phyloP scores from a whole-genome alignment of 805 yeast genomes.

The Saccharomycopsis olivae region DNA sequence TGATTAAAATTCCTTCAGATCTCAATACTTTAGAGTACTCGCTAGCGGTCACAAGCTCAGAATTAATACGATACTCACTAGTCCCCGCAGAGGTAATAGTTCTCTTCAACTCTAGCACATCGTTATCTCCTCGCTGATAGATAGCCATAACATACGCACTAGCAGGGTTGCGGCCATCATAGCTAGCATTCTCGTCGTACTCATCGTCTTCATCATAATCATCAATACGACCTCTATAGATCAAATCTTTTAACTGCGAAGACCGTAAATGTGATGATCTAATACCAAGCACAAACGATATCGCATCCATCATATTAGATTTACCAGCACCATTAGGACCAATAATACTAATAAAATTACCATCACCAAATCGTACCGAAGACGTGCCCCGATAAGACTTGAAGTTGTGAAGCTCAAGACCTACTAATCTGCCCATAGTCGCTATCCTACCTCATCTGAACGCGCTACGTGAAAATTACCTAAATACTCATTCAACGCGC shows the following conservation, averaged over 20 bases:
- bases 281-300: slow-evolving; percentile 87
- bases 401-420: slow-evolving; percentile 75
- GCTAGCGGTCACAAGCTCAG: slow-evolving; percentile 44
- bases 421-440: slow-evolving; percentile 74
- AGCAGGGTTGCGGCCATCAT: slow-evolving; percentile 29
- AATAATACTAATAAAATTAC: slow-evolving; percentile 78
- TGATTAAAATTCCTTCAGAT: slow-evolving; percentile 70
- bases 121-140: slow-evolving; percentile 53
- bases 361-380: slow-evolving; percentile 70
- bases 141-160: slow-evolving; percentile 70
- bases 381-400: slow-evolving; percentile 80
- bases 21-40: slow-evolving; percentile 61
- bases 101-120: slow-evolving; percentile 51
- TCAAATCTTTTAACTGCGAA: slow-evolving; percentile 57
- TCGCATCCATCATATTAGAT: slow-evolving; percentile 95
- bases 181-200: slow-evolving; percentile 18
- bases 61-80: slow-evolving; percentile 61
- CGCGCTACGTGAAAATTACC: too few species aligned
- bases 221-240: slow-evolving; percentile 58
- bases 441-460: too few species aligned
- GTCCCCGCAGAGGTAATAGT: slow-evolving; percentile 46
- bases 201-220: slow-evolving; percentile 8
- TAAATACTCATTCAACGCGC: too few species aligned
- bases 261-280: slow-evolving; percentile 70
- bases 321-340: slow-evolving; percentile 99